Evolutionary conservation across 768 basidiomycete species (phyloP).

Genomic region (Auricularia auricula-judae): DNA sequence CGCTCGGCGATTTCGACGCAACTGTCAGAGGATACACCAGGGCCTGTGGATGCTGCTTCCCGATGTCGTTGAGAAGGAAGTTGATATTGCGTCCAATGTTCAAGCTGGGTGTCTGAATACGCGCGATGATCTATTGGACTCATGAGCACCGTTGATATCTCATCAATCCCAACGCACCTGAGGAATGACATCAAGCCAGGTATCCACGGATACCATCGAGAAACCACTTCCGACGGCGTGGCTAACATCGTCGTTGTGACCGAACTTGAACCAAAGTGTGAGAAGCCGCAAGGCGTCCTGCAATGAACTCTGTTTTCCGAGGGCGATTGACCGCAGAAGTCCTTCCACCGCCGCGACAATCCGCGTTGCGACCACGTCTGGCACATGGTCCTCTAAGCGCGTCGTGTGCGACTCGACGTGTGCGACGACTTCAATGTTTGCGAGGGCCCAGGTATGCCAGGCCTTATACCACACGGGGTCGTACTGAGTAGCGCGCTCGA

Average conservation of each 20-base stretch:
- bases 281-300: conserved; percentile 90
- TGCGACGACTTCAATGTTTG: conserved; percentile 88
- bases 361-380: conserved; percentile 60
- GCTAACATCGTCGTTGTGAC: conserved; percentile 80
- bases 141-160: neutral
- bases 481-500: conserved; percentile 78
- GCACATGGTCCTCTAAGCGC: conserved; percentile 43
- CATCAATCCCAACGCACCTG: conserved; percentile 45
- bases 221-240: conserved; percentile 83
- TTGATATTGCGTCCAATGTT: conserved; percentile 87
- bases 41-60: conserved; percentile 94
- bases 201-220: conserved; percentile 84
- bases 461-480: conserved; percentile 98
- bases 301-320: conserved; percentile 81
- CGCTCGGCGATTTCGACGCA: conserved; percentile 89
- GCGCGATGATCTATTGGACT: conserved; percentile 75
- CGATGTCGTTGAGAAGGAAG: conserved; percentile 79
- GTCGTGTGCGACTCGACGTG: conserved; percentile 62
- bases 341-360: conserved; percentile 91
- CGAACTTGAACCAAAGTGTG: conserved; percentile 98
- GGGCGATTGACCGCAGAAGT: conserved; percentile 90
- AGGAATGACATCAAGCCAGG: conserved; percentile 97
- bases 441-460: conserved; percentile 97
- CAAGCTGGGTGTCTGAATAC: conserved; percentile 86
- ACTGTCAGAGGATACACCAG: conserved; percentile 93